Base-by-base conservation (phyloP, 768 basidiomycete species). In the Tylopilus sp. region DNA sequence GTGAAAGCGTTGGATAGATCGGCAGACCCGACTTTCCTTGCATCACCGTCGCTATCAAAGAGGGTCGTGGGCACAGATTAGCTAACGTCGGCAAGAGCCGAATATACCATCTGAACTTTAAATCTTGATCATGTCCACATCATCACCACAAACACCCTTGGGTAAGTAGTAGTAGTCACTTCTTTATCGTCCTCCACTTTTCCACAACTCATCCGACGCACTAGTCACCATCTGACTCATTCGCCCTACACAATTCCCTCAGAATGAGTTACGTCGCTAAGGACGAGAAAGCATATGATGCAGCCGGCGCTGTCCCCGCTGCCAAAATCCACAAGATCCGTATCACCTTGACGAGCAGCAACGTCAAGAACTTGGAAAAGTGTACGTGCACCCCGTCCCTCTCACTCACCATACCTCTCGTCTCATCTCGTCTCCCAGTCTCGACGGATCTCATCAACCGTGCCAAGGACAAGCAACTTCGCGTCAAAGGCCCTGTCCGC, bases 401-500 rank as follows among this genome's bases (percentile, higher is more conserved):
- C 3, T 0, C 40, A 18, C 28, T 44, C 22, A 25, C 13, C 18
- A 10, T 45, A 15, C 17, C 30, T 5, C n/a, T 2, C n/a, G 5
- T 46, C 44, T 46, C 23, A 46, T 5, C 17, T 4, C 9, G 36
- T n/a, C 6, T 12, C 12, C 40, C 30, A 99, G 95, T 99, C 84
- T 98, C 91, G 55, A 73, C 76, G 53, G 97, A 98, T 72, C 83
- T 99, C 69, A 91, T 99, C 75, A 94, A 94, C 83, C 86, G 95
- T 56, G 95, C 97, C 63, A 98, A 98, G 81, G 95, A 98, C 83
- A 95, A 95, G 81, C 91, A 98, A 73, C 92, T 99, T 69, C 91
- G 90, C 56, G 97, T 98, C 72, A 98, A 97, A 77, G 97, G 97
- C 54, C 97, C 97, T 59, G 94, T 99, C 66, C 88, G 97, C 60